Conservation (phyloP, 2,329 filamentous ascomycete species). For the Dactylellina sp. region DNA sequence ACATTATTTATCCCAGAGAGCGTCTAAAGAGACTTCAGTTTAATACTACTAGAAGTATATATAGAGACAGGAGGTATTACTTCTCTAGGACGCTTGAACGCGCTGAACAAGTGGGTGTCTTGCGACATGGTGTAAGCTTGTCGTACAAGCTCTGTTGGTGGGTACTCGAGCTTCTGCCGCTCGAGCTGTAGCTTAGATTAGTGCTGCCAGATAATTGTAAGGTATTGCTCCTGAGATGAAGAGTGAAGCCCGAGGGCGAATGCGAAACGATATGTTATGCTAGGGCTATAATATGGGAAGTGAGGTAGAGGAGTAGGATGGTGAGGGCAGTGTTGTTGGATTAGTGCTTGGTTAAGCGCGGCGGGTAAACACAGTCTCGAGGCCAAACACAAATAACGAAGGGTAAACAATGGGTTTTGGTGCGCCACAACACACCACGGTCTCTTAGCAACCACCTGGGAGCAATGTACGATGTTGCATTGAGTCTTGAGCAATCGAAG, state of each 20-base stretch:
- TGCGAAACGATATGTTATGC: neutral
- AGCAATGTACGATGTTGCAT: neutral
- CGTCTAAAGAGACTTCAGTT: slow-evolving; percentile 71
- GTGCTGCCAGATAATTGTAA: neutral
- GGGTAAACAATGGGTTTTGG: slow-evolving; percentile 40
- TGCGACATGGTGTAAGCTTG: slow-evolving; percentile 58
- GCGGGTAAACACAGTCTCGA: slow-evolving; percentile 47
- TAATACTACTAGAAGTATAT: slow-evolving; percentile 24
- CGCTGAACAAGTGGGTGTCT: slow-evolving; percentile 60
- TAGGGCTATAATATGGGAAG: neutral
- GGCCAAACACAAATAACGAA: too few relatives aligned
- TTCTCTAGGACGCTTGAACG: slow-evolving; percentile 61
- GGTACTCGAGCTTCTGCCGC: slow-evolving; percentile 5
- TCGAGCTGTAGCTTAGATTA: neutral
- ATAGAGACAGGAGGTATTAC: slow-evolving; percentile 38
- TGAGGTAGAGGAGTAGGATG: slow-evolving; percentile 1
- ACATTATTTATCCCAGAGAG: slow-evolving; percentile 79
- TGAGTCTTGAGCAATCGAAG: neutral
- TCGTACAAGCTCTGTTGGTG: slow-evolving; percentile 41
- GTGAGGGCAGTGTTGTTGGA: slow-evolving; percentile 1
- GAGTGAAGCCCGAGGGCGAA: slow-evolving; percentile 1
- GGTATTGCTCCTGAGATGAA: neutral
- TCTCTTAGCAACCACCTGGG: slow-evolving; percentile 43
- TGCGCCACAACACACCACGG: slow-evolving; percentile 33
- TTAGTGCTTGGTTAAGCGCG: slow-evolving; percentile 17